These are phyloP conservation scores for Populus pruinosa DNA, from an alignment of 345 rosid species.

Conservation along the genomic window DNA sequence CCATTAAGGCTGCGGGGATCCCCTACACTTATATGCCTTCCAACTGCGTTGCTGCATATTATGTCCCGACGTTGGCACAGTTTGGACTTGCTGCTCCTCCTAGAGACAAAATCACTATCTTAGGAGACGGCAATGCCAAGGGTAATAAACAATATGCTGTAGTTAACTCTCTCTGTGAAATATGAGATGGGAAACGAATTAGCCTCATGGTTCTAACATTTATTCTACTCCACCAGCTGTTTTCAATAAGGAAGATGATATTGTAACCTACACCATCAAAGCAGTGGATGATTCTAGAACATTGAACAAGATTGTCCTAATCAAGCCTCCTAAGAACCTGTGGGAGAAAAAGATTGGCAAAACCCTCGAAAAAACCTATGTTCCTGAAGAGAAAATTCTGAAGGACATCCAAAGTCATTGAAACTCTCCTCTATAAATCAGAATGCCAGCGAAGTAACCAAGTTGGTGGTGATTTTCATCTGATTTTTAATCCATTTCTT, in stretches of 20 bases:
- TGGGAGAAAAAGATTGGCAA: constrained; percentile 36
- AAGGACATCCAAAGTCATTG: constrained; percentile 28
- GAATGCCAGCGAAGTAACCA: not conserved
- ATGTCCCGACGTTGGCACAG: constrained; percentile 10
- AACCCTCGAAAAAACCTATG: constrained; percentile 27
- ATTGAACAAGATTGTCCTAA: constrained; percentile 30
- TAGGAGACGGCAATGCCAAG: constrained; percentile 29
- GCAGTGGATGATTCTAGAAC: constrained; percentile 37
- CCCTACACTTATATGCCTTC: constrained; percentile 24
- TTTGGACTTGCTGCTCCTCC: constrained; percentile 20
- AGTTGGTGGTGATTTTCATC: not conserved
- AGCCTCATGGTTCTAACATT: not conserved
- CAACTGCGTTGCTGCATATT: constrained; percentile 14
- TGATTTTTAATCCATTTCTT: not conserved
- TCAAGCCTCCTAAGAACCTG: constrained; percentile 25
- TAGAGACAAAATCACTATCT: constrained; percentile 15
- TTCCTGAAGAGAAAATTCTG: constrained; percentile 30
- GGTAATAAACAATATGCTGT: not conserved
- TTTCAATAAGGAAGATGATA: constrained; percentile 22
- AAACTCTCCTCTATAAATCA: not conserved
- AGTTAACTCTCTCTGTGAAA: not conserved
- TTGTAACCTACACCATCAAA: constrained; percentile 28
- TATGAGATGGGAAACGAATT: not conserved
- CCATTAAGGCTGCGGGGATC: constrained; percentile 22
- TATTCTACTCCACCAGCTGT: constrained; percentile 6